Percentiles rank a stretch among this genome's conserved stretches.
These are phyloP conservation scores for Ophiocordyceps camponoti-leonardi DNA, from an alignment of 2,329 filamentous ascomycete genomes.

Conservation along the genomic window DNA sequence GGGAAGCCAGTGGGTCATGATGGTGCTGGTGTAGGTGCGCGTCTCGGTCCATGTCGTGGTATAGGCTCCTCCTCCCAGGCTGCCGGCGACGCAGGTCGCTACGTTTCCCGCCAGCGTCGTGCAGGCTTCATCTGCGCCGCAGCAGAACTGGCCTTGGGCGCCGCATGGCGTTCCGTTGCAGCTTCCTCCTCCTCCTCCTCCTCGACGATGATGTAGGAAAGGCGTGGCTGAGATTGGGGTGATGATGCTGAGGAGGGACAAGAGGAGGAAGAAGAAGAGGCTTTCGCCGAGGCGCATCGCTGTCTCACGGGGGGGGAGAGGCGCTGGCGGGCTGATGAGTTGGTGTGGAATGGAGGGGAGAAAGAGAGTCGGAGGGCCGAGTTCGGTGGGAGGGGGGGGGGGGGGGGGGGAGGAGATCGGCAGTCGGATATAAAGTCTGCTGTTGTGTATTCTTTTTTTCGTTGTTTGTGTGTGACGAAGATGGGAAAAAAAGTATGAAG, in stretches of 20 bases:
- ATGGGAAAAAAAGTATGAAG: too few species aligned
- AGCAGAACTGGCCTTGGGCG: slow-evolving; percentile 37
- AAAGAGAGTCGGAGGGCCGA: too few species aligned
- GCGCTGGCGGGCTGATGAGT: too few species aligned
- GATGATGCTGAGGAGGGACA: not conserved
- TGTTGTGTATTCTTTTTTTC: too few species aligned
- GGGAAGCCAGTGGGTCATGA: slow-evolving; percentile 30
- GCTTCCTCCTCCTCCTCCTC: too few species aligned
- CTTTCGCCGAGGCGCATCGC: not conserved
- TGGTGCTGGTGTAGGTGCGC: slow-evolving; percentile 40
- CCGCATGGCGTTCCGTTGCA: slow-evolving; percentile 31
- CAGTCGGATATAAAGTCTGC: too few species aligned
- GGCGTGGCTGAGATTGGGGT: not conserved
- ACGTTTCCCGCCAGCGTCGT: slow-evolving; percentile 28
- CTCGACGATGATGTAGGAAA: not conserved
- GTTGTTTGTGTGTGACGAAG: too few species aligned
- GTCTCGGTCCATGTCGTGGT: slow-evolving; percentile 46
- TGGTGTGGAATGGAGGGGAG: too few species aligned
- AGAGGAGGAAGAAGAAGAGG: not conserved
- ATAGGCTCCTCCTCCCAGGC: slow-evolving; percentile 19
- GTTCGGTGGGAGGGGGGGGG: too few species aligned
- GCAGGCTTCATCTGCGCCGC: slow-evolving; percentile 29
- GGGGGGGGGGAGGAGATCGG: too few species aligned
- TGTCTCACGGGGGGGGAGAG: not conserved
- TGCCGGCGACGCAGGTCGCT: slow-evolving; percentile 28